Evolutionary conservation across 2,329 filamentous ascomycete genomes (phyloP).

Genomic region (Ophiostoma sp.): DNA sequence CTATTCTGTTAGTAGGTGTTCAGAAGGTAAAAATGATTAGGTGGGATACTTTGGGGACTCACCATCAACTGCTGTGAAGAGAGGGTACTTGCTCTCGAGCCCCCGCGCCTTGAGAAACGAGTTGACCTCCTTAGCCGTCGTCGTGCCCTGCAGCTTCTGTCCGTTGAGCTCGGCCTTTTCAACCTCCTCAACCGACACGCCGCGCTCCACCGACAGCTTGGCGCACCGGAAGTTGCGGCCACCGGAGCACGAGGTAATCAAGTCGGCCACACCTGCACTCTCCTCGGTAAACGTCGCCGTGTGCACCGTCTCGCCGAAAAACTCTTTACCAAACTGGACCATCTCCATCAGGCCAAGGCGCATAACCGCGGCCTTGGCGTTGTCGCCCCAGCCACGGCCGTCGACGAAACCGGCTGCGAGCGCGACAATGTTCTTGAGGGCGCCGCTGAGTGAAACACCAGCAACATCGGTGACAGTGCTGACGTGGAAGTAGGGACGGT

Average conservation of each 20-base stretch:
- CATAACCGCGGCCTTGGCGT: conserved; percentile 98
- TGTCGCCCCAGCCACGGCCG: conserved; percentile 95
- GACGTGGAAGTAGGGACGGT: conserved; percentile 96
- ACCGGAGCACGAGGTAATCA: conserved; percentile 90
- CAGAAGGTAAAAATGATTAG: background rate
- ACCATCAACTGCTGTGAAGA: conserved; percentile 84
- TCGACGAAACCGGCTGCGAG: conserved; percentile 93
- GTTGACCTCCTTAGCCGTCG: conserved; percentile 89
- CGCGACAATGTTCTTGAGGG: conserved; percentile 95
- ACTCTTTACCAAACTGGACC: conserved; percentile 91
- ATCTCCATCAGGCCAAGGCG: conserved; percentile 93
- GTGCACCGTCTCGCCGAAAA: conserved; percentile 81
- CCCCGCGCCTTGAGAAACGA: conserved; percentile 78
- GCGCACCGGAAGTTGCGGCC: conserved; percentile 95
- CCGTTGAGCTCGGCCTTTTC: conserved; percentile 90
- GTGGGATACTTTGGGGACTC: too few relatives aligned
- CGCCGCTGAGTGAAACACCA: conserved; percentile 89
- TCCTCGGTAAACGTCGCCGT: conserved; percentile 94
- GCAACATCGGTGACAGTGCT: conserved; percentile 94
- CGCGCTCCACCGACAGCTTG: conserved; percentile 79
- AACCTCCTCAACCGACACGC: conserved; percentile 79
- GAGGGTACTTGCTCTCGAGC: conserved; percentile 78
- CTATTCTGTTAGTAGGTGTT: conserved; percentile 28
- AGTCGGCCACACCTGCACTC: conserved; percentile 88
- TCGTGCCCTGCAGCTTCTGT: conserved; percentile 93